These are phyloP conservation scores for Chlamydomonas reinhardtii DNA, from an alignment of 163 green algal species.

Conservation along the genomic window DNA sequence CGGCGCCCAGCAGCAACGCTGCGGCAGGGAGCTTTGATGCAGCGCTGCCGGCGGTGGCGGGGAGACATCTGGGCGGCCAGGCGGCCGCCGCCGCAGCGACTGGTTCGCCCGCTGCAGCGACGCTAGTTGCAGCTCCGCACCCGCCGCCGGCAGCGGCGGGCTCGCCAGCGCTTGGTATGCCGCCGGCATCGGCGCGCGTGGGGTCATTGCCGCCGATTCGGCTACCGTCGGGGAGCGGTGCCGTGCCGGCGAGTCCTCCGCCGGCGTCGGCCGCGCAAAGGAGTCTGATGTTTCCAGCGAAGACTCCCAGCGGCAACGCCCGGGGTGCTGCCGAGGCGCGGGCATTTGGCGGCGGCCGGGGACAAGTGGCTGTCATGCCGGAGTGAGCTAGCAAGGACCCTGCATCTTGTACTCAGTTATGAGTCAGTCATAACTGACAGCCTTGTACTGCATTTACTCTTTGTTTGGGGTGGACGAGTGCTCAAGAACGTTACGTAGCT, in stretches of 20 bases:
- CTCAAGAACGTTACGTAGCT: too few species aligned
- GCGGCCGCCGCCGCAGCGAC: not conserved
- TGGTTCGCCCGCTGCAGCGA: not conserved
- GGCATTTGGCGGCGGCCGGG: not conserved
- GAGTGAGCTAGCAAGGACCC: slow-evolving; percentile 1
- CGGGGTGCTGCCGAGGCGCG: too few species aligned
- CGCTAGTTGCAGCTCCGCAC: not conserved
- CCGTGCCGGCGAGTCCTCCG: not conserved
- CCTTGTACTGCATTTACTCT: too few species aligned
- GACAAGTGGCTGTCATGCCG: not conserved
- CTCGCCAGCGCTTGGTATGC: not conserved
- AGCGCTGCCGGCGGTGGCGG: not conserved
- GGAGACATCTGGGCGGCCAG: slow-evolving; percentile 18
- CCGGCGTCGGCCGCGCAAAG: not conserved
- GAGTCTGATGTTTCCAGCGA: slow-evolving; percentile 9
- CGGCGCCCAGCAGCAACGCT: too few species aligned
- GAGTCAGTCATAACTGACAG: too few species aligned
- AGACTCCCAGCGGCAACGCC: not conserved
- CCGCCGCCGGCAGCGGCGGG: not conserved
- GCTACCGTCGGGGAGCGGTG: not conserved
- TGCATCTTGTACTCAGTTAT: too few species aligned
- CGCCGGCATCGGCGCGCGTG: not conserved
- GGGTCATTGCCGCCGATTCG: not conserved
- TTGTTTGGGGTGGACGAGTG: too few species aligned
- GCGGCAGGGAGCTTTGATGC: not conserved